Conservation (phyloP, 805 yeast genomes). For the Saccharomycopsis capsularis region DNA sequence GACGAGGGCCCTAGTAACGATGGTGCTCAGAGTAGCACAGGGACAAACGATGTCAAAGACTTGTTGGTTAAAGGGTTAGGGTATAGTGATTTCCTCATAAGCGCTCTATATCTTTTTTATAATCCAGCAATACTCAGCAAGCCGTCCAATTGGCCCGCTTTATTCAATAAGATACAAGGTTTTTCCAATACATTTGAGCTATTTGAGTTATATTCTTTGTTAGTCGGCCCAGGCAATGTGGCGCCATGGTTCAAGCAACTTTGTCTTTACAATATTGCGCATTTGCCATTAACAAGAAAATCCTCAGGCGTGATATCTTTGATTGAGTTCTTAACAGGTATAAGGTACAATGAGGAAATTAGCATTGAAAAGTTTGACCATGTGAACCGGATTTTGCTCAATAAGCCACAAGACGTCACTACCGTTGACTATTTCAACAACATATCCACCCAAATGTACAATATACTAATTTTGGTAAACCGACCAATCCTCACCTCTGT, state of each 20-base stretch:
- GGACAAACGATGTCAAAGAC: conserved; percentile 43
- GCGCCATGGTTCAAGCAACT: conserved; percentile 35
- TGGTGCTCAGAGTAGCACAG: conserved; percentile 26
- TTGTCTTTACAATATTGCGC: conserved; percentile 44
- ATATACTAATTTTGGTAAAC: conserved; percentile 50
- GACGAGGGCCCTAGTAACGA: conserved; percentile 19
- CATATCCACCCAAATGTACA: conserved; percentile 60
- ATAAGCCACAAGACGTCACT: conserved; percentile 49
- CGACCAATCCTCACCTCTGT: conserved; percentile 55
- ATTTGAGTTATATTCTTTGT: conserved; percentile 50
- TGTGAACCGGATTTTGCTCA: conserved; percentile 56
- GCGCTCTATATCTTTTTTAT: conserved; percentile 38
- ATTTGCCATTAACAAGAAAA: conserved; percentile 47
- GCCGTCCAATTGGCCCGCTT: conserved; percentile 2
- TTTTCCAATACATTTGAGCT: conserved; percentile 63
- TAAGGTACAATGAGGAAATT: conserved; percentile 65
- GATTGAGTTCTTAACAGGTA: conserved; percentile 70
- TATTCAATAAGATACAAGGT: conserved; percentile 31
- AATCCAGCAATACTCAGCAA: conserved; percentile 25
- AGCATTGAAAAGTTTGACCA: conserved; percentile 59
- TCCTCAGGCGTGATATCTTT: conserved; percentile 66
- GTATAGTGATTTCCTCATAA: conserved; percentile 49
- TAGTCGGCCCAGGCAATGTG: conserved; percentile 42
- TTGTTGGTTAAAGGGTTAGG: conserved; percentile 61
- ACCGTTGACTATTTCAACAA: conserved; percentile 45